Conservation (phyloP, 73 alveolate genomes). For the Blepharisma stoltei region DNA sequence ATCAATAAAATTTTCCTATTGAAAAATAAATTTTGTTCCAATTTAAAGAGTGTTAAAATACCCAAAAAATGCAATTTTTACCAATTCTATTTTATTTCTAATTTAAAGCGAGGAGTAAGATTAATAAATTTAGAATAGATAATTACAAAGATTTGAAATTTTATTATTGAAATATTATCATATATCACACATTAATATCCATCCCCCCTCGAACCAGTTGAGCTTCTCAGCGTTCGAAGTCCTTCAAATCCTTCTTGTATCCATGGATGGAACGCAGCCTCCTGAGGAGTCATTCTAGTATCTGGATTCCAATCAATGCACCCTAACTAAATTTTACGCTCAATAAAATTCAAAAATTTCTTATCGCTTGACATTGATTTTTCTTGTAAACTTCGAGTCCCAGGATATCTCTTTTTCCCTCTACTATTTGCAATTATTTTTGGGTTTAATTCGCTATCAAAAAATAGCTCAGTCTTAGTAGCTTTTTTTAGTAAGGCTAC, state of each 20-base stretch:
- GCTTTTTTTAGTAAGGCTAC: constrained; percentile 6
- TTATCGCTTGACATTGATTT: neutral
- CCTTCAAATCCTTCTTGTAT: constrained; percentile 17
- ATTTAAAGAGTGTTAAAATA: no score
- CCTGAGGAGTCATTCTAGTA: constrained; percentile 30
- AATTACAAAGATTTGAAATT: no score
- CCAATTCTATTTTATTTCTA: no score
- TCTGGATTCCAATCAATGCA: constrained; percentile 40
- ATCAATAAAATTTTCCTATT: no score
- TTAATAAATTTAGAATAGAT: no score
- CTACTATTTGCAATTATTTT: constrained; percentile 26
- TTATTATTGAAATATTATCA: no score
- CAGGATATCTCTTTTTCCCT: constrained; percentile 39
- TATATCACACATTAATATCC: no score
- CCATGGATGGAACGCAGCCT: constrained; percentile 32
- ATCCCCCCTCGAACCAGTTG: no score
- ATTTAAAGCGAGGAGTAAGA: no score
- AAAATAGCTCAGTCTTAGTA: constrained; percentile 21
- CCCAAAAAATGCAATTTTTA: no score
- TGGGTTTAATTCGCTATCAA: constrained; percentile 24
- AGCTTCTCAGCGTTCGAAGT: no score
- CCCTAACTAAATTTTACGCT: constrained; percentile 24
- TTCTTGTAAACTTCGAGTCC: constrained; percentile 3
- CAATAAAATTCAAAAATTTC: constrained; percentile 15
- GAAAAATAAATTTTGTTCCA: no score